phyloP scores from a whole-genome alignment of 192 early-diverging fungal species.

The Coemansia sp. region DNA sequence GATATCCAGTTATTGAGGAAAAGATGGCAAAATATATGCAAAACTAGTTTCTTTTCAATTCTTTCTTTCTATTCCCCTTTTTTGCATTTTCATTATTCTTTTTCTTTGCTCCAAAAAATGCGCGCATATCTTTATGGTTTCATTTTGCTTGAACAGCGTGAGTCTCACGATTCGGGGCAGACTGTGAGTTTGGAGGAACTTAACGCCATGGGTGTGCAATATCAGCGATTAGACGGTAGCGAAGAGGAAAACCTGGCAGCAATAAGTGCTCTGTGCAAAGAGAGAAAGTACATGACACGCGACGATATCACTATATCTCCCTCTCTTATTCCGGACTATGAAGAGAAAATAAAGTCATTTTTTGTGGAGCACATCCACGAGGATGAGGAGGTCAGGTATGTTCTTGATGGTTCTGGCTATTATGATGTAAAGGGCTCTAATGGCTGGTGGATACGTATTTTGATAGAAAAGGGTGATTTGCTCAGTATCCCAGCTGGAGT shows the following conservation, averaged over 20 bases:
- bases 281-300: slow-evolving; percentile 88
- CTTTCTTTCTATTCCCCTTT: not conserved
- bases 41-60: not conserved
- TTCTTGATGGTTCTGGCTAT: slow-evolving; percentile 87
- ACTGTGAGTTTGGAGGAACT: slow-evolving; percentile 71
- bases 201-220: slow-evolving; percentile 68
- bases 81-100: not conserved
- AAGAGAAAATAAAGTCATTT: slow-evolving; percentile 90
- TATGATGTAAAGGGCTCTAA: slow-evolving; percentile 74
- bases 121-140: slow-evolving; percentile 78
- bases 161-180: slow-evolving; percentile 72
- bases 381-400: slow-evolving; percentile 96
- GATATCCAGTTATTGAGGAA: no score
- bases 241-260: slow-evolving; percentile 58
- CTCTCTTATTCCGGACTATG: slow-evolving; percentile 81
- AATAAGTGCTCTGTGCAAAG: slow-evolving; percentile 68
- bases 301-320: slow-evolving; percentile 87
- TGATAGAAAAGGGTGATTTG: slow-evolving; percentile 71
- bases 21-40: no score
- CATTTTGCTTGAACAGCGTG: slow-evolving; percentile 69
- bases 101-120: slow-evolving; percentile 45
- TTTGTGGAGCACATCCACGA: slow-evolving; percentile 95
- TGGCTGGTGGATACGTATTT: slow-evolving; percentile 87
- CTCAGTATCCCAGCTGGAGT: slow-evolving; percentile 92
- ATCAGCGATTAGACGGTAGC: slow-evolving; percentile 62